Evolutionary conservation across 371 early-diverging fungal species (phyloP), one percentile per base, ranked within the genome.

Genomic region (Batkoa obscura): DNA sequence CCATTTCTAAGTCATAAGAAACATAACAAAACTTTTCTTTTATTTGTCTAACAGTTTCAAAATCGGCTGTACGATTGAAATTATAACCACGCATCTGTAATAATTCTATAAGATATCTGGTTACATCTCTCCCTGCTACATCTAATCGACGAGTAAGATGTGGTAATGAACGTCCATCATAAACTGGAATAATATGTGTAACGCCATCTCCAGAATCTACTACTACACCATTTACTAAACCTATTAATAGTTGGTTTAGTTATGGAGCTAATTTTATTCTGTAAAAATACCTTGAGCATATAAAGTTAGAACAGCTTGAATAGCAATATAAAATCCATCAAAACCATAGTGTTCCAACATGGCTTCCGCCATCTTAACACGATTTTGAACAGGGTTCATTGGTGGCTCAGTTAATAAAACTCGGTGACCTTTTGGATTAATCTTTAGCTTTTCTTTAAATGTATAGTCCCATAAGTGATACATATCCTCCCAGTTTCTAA

Each of bases 401-500:
- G 94, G 90, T 23, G 97, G 91, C 68, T 96, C 97, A 6, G 95
- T 96, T 68, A 94, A 66, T 63, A 96, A 70, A 59, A 96, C 83
- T 68, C 92, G 93, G 67, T 83, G 79, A 53, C 91, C 90, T 48
- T 72, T 66, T 31, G 85, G 90, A 63, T 91, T 82, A 59, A 92
- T 79, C 64, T 79, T 72, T 41, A 97, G 79, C 70, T 86, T 86
- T 62, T 91, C 88, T 58, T 80, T 73, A 67, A 95, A 95, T 12
- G 96, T 94, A 62, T 97, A 93, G 70, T 94, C 83, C 96, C 96
- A 97, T 51, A 97, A 74, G 58, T 91, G 90, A 59, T 80, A 72
- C 98, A 95, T 95, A 66, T 97, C 95, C 52, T 93, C 94, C 96
- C 96, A 97, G 74, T 92, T 89, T 60, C 83, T 73, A 53, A 95